A percentile compares a stretch with the other conserved stretches of the same genome.
Conservation (phyloP, 1,139 yeast species). For the Pichia sp. region DNA sequence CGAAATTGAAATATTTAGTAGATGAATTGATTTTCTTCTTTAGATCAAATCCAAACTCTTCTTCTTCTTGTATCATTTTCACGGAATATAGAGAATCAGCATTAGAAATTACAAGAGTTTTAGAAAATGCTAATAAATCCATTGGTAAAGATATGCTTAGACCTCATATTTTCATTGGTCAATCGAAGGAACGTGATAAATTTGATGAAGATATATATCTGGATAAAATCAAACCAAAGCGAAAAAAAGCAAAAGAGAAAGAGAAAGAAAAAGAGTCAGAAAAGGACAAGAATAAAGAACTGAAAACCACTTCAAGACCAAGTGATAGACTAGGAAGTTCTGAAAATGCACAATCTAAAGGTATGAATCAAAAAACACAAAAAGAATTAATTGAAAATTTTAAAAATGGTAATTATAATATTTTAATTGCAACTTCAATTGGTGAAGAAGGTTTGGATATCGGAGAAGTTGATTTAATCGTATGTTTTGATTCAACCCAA, state of each 20-base stretch:
- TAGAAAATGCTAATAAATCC: constrained; percentile 37
- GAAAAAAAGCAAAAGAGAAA: constrained; percentile 26
- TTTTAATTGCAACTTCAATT: constrained; percentile 90
- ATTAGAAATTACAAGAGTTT: constrained; percentile 66
- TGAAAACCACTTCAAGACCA: constrained; percentile 14
- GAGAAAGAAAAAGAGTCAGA: constrained; percentile 26
- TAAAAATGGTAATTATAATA: constrained; percentile 63
- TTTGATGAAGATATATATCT: constrained; percentile 49
- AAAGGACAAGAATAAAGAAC: background rate
- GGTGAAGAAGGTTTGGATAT: constrained; percentile 99
- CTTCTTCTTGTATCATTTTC: constrained; percentile 58
- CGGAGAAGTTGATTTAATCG: constrained; percentile 91
- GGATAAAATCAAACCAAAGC: constrained; percentile 36
- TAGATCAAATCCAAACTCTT: constrained; percentile 28
- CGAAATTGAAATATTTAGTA: constrained; percentile 59
- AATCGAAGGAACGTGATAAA: constrained; percentile 53
- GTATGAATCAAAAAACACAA: constrained; percentile 69
- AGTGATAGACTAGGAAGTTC: constrained; percentile 36
- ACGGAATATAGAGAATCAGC: constrained; percentile 90
- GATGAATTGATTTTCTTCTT: constrained; percentile 56
- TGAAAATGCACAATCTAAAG: constrained; percentile 46
- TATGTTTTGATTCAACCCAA: constrained; percentile 87
- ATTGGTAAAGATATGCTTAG: constrained; percentile 32
- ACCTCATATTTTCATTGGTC: constrained; percentile 92
- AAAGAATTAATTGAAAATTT: constrained; percentile 69